Base-by-base conservation (phyloP, 2,329 filamentous ascomycete genomes). In the Claviceps spartinae region DNA sequence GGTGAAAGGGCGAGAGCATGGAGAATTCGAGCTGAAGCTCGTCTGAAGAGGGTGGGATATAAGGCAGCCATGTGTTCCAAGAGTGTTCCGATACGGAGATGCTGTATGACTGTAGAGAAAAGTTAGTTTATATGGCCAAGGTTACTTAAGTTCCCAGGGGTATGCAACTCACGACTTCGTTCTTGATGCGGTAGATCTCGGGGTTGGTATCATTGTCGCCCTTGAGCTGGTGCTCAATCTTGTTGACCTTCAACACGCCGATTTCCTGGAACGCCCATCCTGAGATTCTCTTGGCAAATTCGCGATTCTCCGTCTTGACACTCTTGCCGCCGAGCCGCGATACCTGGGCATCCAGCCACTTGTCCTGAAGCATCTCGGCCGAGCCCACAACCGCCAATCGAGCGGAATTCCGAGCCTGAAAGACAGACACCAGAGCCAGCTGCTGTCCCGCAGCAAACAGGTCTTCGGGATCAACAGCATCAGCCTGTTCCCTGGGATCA, bases 1-100 rank as follows among this genome's bases (percentile, higher is more conserved):
- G 90, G 72, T 96, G 85, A 81, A 96, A 97, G 52, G 93, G 91
- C 1, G 91, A 96, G 47, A 98, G 85, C 93, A 97, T 98, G 72
- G 83, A 90, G 75, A 97, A 96, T 69, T 98, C 93, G 56, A 98
- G 86, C 69, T 98, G 93, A 37, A 98, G 65, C 30, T 74, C 76
- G 65, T 98, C 93, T 56, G 71, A 75, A 8, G 75, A 64, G 22
- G 88, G 82, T 20, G 86, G 73, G 42, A 73, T 73, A 70, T 89
- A 96, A 46, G 90, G 86, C 5, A 73, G 70, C 74, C 83, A 94
- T 63, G 82, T 78, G 66, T 87, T 81, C 72, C 81, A 82, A 48
- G 71, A 70, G 68, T 88, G 95, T 68, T 96, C 89, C 26, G 90
- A 95, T 51, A 98, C 63, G 57, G 91, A 90, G 65, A 97, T 91